Percentiles rank a stretch among this genome's conserved stretches.
Conservation (phyloP, 2,329 filamentous ascomycete genomes). For the Thelonectria discophora region DNA sequence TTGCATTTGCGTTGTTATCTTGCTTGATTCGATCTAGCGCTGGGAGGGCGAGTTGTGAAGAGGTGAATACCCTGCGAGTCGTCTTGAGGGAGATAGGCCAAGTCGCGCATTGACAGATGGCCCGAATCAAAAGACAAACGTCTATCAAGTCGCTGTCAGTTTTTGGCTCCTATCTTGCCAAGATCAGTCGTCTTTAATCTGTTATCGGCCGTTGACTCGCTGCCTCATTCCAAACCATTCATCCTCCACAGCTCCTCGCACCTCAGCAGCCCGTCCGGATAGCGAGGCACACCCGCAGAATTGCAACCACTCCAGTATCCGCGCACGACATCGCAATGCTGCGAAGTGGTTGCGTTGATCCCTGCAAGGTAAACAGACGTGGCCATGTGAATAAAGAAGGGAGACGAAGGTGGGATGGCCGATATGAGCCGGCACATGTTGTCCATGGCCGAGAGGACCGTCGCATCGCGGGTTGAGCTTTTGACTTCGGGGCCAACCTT, state of each 20-base stretch:
- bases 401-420: conserved; percentile 44
- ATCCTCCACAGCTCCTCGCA: conserved; percentile 48
- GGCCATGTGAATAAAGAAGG: conserved; percentile 52
- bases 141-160: not conserved
- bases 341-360: conserved; percentile 44
- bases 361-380: conserved; percentile 49
- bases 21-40: not conserved
- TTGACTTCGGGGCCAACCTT: not conserved
- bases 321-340: conserved; percentile 48
- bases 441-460: conserved; percentile 45
- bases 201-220: not conserved
- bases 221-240: conserved; percentile 31
- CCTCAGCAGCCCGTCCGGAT: conserved; percentile 40
- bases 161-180: not conserved
- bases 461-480: not conserved
- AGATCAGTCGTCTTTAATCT: not conserved
- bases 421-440: conserved; percentile 48
- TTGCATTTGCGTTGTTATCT: not conserved
- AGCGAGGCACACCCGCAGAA: conserved; percentile 49
- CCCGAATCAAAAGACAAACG: not conserved
- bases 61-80: too few relatives aligned
- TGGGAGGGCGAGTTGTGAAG: too few relatives aligned
- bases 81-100: not conserved
- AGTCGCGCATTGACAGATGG: not conserved
- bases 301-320: conserved; percentile 51